Percentiles rank a stretch among this genome's conserved stretches.
Evolutionary conservation across 768 basidiomycete species (phyloP).

Genomic region (Paxillus involutus): DNA sequence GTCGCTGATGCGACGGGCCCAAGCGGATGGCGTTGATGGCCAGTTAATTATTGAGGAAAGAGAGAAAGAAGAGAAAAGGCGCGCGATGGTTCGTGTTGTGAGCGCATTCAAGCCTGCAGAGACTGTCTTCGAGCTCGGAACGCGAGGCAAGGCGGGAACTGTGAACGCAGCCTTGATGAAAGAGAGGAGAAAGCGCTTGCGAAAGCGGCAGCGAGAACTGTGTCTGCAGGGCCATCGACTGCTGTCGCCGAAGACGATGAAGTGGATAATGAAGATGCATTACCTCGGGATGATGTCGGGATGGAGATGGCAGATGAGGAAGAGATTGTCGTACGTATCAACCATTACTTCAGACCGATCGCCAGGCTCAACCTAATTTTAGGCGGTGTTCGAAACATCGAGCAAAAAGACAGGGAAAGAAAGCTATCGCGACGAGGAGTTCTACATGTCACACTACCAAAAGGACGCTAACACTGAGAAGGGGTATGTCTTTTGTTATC

Average conservation of each 20-base stretch:
- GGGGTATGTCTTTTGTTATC: constrained; percentile 57
- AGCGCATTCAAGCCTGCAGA: constrained; percentile 82
- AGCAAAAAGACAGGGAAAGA: constrained; percentile 43
- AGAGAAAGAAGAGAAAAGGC: constrained; percentile 44
- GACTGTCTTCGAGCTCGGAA: constrained; percentile 88
- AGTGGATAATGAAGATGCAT: constrained; percentile 33
- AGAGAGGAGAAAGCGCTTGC: constrained; percentile 73
- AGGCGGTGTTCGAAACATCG: constrained; percentile 69
- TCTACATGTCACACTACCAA: constrained; percentile 92
- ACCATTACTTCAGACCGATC: neutral
- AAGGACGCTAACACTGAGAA: constrained; percentile 86
- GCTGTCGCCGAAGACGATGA: constrained; percentile 33
- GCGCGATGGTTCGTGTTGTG: constrained; percentile 69
- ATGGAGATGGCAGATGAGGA: constrained; percentile 78
- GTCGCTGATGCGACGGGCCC: constrained; percentile 40
- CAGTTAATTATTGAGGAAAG: constrained; percentile 35
- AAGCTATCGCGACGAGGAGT: constrained; percentile 74
- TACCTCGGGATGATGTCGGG: constrained; percentile 26
- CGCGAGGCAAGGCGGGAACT: constrained; percentile 59
- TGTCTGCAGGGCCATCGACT: constrained; percentile 28
- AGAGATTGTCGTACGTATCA: constrained; percentile 60
- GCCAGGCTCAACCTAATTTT: constrained; percentile 6
- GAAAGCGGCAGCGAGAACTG: constrained; percentile 57
- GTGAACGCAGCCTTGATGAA: constrained; percentile 81
- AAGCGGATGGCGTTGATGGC: constrained; percentile 27